Percentiles rank a stretch among this genome's conserved stretches.
These are phyloP conservation scores for Mycena polygramma DNA, from an alignment of 768 basidiomycete genomes.

Conservation along the genomic window DNA sequence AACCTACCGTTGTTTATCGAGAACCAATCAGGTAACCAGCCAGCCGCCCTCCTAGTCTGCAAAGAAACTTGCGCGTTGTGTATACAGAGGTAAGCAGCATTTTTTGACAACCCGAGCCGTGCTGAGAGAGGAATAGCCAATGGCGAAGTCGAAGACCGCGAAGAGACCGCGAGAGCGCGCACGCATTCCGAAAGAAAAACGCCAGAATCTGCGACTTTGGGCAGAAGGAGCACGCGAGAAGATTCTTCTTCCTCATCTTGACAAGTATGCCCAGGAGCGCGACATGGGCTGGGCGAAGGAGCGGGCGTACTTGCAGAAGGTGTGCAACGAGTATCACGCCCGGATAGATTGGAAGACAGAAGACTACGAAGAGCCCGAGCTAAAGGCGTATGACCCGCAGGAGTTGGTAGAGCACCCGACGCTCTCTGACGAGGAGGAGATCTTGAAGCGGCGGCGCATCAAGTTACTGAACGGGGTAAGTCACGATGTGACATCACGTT, in stretches of 20 bases:
- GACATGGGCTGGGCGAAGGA: conserved; percentile 9
- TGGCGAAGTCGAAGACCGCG: too few relatives aligned
- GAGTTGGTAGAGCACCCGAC: too few relatives aligned
- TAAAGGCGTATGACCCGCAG: background rate
- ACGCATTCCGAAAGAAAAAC: background rate
- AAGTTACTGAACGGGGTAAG: conserved; percentile 7
- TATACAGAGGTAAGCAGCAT: too few relatives aligned
- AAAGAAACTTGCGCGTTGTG: too few relatives aligned
- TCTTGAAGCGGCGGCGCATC: background rate
- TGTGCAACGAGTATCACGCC: conserved; percentile 24
- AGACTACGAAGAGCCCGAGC: conserved; percentile 13
- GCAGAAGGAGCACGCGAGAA: conserved; percentile 10
- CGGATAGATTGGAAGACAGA: background rate
- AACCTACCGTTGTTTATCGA: too few relatives aligned
- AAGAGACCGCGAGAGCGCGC: background rate
- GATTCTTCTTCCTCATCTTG: conserved; percentile 1
- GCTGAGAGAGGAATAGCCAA: too few relatives aligned
- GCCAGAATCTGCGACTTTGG: conserved; percentile 6
- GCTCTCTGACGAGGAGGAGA: conserved; percentile 3
- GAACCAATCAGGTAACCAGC: too few relatives aligned
- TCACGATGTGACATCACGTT: conserved; percentile 2
- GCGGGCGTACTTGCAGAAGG: conserved; percentile 1
- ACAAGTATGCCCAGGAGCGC: background rate
- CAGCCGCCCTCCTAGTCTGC: too few relatives aligned
- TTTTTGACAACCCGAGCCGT: too few relatives aligned